Percentiles rank a stretch among this genome's conserved stretches.
phyloP scores from a whole-genome alignment of 495 filamentous ascomycete species.

The Trichoderma virens region DNA sequence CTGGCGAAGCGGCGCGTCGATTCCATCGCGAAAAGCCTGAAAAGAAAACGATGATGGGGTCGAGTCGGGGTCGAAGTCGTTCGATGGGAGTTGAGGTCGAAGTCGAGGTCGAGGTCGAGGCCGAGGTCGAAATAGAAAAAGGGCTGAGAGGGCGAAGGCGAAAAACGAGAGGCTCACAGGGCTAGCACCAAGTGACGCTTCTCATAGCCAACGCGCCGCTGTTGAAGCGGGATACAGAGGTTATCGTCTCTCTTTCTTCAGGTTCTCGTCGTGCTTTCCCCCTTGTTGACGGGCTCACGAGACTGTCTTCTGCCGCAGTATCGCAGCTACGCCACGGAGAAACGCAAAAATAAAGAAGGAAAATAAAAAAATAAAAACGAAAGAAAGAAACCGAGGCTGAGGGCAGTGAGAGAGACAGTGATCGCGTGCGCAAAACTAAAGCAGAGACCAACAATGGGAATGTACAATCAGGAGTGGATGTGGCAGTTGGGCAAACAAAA shows the following conservation, averaged over 20 bases:
- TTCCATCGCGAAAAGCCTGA: background rate
- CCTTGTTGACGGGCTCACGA: too few relatives aligned
- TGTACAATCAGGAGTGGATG: background rate
- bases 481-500: background rate
- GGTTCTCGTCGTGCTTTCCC: background rate
- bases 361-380: background rate
- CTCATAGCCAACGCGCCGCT: conserved; percentile 7
- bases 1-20: conserved; percentile 6
- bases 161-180: background rate
- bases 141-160: background rate
- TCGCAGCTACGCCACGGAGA: background rate
- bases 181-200: conserved; percentile 6
- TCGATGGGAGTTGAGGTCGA: background rate
- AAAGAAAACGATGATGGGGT: background rate
- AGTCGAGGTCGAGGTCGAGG: background rate
- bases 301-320: too few relatives aligned
- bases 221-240: background rate
- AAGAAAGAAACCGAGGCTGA: background rate
- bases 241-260: background rate
- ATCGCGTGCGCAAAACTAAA: background rate
- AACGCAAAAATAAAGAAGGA: background rate
- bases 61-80: background rate
- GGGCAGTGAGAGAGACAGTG: too few relatives aligned
- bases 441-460: background rate
- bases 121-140: background rate